A percentile compares a stretch with the other conserved stretches of the same genome.
Evolutionary conservation across 2,329 filamentous ascomycete genomes (phyloP).

Genomic region (Nemania serpens): DNA sequence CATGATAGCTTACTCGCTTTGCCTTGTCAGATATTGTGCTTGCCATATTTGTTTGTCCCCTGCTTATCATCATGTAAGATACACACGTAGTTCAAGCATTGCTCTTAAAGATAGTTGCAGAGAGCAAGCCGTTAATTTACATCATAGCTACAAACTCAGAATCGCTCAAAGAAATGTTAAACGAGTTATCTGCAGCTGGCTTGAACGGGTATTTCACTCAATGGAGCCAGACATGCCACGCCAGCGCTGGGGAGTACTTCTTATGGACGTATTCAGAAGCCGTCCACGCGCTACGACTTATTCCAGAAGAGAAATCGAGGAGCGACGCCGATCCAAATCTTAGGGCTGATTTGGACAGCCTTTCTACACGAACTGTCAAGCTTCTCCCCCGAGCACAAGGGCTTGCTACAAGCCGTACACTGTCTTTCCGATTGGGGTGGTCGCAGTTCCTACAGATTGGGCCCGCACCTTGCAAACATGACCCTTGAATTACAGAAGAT

Average conservation of each 20-base stretch:
- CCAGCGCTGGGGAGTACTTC: not conserved
- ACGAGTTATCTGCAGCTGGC: not conserved
- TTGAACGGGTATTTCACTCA: not conserved
- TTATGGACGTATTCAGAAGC: not conserved
- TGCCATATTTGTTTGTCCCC: slow-evolving; percentile 2
- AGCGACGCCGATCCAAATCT: not conserved
- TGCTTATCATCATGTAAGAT: not conserved
- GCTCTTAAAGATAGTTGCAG: not conserved
- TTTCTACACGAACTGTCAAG: no score
- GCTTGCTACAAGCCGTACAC: no score
- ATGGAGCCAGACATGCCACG: not conserved
- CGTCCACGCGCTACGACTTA: not conserved
- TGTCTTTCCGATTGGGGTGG: no score
- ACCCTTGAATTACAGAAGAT: no score
- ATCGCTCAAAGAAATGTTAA: not conserved
- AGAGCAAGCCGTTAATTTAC: not conserved
- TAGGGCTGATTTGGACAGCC: not conserved
- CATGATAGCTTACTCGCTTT: not conserved
- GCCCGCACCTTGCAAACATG: not conserved
- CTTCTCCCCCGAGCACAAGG: no score
- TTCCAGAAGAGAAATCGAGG: slow-evolving; percentile 1
- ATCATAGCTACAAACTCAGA: not conserved
- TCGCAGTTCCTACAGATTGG: not conserved
- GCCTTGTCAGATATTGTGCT: not conserved
- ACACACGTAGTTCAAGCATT: not conserved